Percentiles rank a stretch among this genome's conserved stretches.
These are phyloP conservation scores for Aegilops longissima DNA, from an alignment of 176 grass and related monocot species.

Conservation along the genomic window DNA sequence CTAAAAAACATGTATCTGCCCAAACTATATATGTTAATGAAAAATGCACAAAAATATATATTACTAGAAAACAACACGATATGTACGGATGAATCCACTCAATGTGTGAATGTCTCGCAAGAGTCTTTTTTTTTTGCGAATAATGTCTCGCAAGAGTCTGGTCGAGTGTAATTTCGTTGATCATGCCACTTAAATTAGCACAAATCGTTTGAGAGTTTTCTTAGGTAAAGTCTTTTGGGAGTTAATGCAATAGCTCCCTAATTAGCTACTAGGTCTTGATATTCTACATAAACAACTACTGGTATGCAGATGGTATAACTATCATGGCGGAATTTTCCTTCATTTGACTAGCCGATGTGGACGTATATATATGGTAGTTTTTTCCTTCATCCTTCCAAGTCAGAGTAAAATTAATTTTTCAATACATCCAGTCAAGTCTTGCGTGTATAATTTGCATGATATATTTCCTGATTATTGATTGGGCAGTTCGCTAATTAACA, in stretches of 20 bases:
- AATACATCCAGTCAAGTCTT: neutral
- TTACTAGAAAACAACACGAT: too few species aligned
- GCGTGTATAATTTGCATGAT: too few species aligned
- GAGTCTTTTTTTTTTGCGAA: too few species aligned
- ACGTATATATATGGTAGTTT: neutral
- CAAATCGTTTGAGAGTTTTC: neutral
- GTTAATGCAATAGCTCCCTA: neutral
- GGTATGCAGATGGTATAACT: neutral
- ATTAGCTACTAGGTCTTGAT: neutral
- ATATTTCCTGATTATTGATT: neutral
- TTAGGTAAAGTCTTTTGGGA: neutral
- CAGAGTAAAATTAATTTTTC: neutral
- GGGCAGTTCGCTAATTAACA: too few species aligned
- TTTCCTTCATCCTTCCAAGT: neutral
- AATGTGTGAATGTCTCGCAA: neutral
- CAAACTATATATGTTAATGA: too few species aligned
- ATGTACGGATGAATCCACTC: neutral
- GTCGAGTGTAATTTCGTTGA: neutral
- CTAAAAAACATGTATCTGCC: too few species aligned
- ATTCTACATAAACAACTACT: neutral
- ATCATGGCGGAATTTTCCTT: neutral
- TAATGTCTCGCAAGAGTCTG: neutral
- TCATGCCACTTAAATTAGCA: neutral
- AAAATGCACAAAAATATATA: too few species aligned
- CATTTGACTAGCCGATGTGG: neutral